A percentile compares a stretch with the other conserved stretches of the same genome.
These are phyloP conservation scores for Lenwebbia sp. DNA, from an alignment of 345 rosid species.

Conservation along the genomic window DNA sequence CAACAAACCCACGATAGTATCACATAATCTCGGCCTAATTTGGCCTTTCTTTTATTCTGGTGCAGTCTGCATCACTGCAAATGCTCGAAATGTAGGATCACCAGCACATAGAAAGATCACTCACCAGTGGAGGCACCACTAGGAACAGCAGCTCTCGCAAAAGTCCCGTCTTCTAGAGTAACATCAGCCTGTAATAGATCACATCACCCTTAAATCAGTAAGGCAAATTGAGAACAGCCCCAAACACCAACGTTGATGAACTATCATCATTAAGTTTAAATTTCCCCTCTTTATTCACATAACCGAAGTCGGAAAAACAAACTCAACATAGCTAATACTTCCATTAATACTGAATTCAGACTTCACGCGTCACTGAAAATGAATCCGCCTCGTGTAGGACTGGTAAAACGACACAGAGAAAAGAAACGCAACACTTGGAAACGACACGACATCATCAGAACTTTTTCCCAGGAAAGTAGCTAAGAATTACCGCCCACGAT, in stretches of 20 bases:
- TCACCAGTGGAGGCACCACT: constrained; percentile 71
- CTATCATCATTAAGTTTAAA: neutral
- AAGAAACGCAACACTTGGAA: neutral
- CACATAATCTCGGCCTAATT: neutral
- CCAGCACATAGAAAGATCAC: neutral
- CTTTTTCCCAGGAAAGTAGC: neutral
- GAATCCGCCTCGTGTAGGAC: neutral
- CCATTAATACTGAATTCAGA: neutral
- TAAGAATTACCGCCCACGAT: neutral
- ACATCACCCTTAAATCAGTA: neutral
- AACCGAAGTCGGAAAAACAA: neutral
- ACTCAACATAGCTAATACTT: neutral
- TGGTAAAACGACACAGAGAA: neutral
- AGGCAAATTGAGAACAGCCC: neutral
- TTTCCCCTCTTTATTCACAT: neutral
- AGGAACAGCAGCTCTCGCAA: constrained; percentile 61
- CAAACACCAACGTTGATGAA: neutral
- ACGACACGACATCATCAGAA: neutral
- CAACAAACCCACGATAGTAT: neutral
- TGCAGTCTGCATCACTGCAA: neutral
- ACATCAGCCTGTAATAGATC: constrained; percentile 33
- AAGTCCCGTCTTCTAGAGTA: constrained; percentile 21
- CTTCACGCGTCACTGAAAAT: neutral
- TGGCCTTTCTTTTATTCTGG: neutral
- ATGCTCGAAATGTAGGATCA: neutral